Base-by-base conservation (phyloP, 2,329 filamentous ascomycete species). In the Apiospora sp. region DNA sequence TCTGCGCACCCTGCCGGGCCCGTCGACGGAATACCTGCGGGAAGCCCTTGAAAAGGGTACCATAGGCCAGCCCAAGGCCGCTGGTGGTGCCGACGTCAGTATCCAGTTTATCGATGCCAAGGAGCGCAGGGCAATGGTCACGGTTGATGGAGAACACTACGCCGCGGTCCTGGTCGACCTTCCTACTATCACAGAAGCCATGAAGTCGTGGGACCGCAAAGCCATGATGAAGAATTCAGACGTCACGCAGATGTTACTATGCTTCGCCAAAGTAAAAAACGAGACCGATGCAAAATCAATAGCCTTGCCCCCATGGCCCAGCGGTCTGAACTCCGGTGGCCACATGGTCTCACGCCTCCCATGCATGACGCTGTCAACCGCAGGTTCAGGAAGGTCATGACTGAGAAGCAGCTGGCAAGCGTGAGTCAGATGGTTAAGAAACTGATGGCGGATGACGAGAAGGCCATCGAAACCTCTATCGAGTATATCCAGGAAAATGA, bases 191-290 rank as follows among this genome's bases (percentile, higher is more conserved):
- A 92, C 95, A 6, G 95, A 98, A 80, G 92, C 92, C 10, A 95
- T 96, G 92, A 98, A 98, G 86, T 95, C 93, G 73, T 98, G 94
- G 93, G 95, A 97, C 80, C 92, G 92, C 79, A 94, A 93, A 79
- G 89, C 92, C 24, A 94, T 95, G 86, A 94, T 95, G 86, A 98
- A 98, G 84, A 93, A 93, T 12, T 93, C 93, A 44, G 95, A 98
- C 79, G 90, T 97, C 46, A 94, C 92, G 76, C 94, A 97, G 84
- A 97, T 98, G 93, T 88, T 97, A 48, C 84, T 97, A 10, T 93
- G 96, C 1, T 89, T 95, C 72, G 92, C 92, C 12, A 86, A 83
- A 44, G 92, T 96, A 24, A 84, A 86, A 67, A 91, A 83, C 71
- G 92, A 94, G 75, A 84, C 87, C n/a, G 91, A 93, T 79, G 92